phyloP scores from a whole-genome alignment of 1,139 yeast species.

The Diutina pseudorugosa region DNA sequence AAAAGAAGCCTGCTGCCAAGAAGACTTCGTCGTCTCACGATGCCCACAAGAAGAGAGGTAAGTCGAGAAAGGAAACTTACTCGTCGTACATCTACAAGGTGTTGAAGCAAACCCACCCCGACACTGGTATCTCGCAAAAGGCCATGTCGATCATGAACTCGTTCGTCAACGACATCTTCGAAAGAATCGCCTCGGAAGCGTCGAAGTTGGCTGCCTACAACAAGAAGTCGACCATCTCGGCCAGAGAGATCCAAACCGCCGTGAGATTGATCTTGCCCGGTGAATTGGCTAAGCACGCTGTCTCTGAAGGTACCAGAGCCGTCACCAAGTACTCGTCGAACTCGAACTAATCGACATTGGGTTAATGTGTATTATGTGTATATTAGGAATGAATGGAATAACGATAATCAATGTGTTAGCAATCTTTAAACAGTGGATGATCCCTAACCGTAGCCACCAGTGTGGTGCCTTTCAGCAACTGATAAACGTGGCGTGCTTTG shows the following conservation, averaged over 20 bases:
- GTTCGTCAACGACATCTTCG: conserved; percentile 91
- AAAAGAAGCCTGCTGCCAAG: conserved; percentile 93
- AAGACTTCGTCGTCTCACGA: conserved; percentile 61
- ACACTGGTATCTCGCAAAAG: conserved; percentile 98
- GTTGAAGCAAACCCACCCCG: conserved; percentile 98
- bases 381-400: conserved; percentile 4
- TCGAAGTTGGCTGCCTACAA: conserved; percentile 99
- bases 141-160: conserved; percentile 99
- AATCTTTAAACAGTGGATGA: too few species aligned
- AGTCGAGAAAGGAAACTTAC: conserved; percentile 98
- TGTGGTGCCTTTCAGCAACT: too few species aligned
- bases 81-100: conserved; percentile 98
- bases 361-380: conserved; percentile 4
- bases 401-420: not conserved
- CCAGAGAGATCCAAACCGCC: conserved; percentile 99
- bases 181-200: conserved; percentile 95
- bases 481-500: too few species aligned
- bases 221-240: conserved; percentile 97
- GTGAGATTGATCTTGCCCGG: conserved; percentile 98
- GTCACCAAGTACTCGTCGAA: conserved; percentile 97
- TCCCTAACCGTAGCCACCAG: too few species aligned
- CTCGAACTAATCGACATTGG: conserved; percentile 25
- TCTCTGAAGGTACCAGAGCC: conserved; percentile 99
- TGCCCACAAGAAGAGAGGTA: conserved; percentile 74
- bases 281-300: conserved; percentile 99